Conservation (phyloP, 2,329 filamentous ascomycete genomes). For the Eurotiales sp. region DNA sequence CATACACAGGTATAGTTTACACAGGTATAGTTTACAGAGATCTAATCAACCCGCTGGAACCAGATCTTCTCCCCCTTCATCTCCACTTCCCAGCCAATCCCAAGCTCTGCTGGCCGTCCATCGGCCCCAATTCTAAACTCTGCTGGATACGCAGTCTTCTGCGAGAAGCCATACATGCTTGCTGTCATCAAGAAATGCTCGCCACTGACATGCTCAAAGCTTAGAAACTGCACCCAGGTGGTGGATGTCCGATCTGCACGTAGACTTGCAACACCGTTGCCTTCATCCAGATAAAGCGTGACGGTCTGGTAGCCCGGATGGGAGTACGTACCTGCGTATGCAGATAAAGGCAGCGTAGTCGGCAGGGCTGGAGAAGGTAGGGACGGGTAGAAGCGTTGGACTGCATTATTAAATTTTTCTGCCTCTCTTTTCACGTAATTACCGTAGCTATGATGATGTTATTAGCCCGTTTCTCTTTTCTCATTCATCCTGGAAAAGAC, state of each 20-base stretch:
- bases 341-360: constrained; percentile 5
- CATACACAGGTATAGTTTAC: no score
- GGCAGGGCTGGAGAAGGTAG: constrained; percentile 12
- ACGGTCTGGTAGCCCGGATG: constrained; percentile 13
- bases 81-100: no score
- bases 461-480: no score
- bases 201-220: constrained; percentile 7
- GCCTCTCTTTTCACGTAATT: background rate
- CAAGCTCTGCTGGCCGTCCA: no score
- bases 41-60: no score
- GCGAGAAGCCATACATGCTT: no score
- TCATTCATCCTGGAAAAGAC: background rate
- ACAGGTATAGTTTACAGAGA: no score
- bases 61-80: no score
- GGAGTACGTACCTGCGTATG: constrained; percentile 11
- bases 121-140: no score
- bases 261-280: background rate
- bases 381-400: constrained; percentile 9
- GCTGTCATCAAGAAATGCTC: no score
- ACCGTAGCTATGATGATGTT: background rate
- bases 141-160: no score
- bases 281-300: constrained; percentile 4
- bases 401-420: constrained; percentile 3
- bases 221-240: constrained; percentile 10
- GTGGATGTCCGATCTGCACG: constrained; percentile 10